These are phyloP conservation scores for Rugonectria rugulosa DNA, from an alignment of 2,329 filamentous ascomycete species.

Conservation along the genomic window DNA sequence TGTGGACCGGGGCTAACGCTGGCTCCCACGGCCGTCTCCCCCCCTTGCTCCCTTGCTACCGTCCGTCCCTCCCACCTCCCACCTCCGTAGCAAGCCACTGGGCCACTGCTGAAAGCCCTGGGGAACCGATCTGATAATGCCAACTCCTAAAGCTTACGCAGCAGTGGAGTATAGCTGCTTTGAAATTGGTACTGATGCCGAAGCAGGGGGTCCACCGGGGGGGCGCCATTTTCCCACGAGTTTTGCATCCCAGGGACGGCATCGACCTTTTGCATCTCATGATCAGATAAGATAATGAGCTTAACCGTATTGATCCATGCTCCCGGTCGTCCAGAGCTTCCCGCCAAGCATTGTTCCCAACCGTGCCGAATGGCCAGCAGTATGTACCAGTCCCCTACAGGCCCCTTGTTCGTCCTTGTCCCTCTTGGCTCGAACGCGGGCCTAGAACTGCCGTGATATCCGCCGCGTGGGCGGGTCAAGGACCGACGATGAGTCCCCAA, in stretches of 20 bases:
- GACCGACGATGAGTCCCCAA: not conserved
- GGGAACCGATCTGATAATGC: slow-evolving; percentile 6
- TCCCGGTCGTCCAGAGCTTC: slow-evolving; percentile 1
- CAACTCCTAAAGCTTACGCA: slow-evolving; percentile 3
- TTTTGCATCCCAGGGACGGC: not conserved
- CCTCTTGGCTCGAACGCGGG: no score
- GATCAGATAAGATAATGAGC: slow-evolving; percentile 16
- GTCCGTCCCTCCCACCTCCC: no score
- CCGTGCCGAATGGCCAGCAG: no score
- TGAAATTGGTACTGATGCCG: not conserved
- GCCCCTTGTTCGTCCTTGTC: no score
- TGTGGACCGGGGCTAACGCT: no score
- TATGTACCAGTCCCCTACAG: no score
- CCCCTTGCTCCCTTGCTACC: no score
- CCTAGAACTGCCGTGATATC: slow-evolving; percentile 13
- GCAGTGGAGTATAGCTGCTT: not conserved
- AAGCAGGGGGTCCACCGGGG: not conserved
- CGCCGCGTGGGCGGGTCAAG: slow-evolving; percentile 1
- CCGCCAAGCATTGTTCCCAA: not conserved
- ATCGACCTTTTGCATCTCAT: slow-evolving; percentile 13
- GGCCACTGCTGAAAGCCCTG: no score
- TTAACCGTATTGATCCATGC: not conserved
- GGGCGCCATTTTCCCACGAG: not conserved
- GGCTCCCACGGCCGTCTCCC: no score
- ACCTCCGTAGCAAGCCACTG: no score